phyloP scores from a whole-genome alignment of 805 yeast species.

The Grigorovia humatica region DNA sequence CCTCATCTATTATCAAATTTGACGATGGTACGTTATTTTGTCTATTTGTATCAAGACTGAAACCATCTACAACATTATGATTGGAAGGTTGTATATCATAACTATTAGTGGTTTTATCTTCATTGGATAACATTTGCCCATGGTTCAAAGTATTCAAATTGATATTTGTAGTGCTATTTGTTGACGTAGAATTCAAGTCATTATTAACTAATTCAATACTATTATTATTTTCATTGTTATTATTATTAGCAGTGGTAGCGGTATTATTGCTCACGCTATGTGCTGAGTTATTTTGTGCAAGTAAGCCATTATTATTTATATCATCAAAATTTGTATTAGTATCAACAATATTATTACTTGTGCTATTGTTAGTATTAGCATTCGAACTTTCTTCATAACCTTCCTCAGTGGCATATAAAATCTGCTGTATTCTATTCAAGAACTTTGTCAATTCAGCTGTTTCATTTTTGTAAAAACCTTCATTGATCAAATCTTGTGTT shows the following conservation, averaged over 20 bases:
- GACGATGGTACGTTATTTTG: conserved; percentile 9
- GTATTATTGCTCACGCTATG: too few relatives aligned
- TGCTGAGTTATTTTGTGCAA: too few relatives aligned
- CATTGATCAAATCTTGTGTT: conserved; percentile 42
- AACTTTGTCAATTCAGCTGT: conserved; percentile 32
- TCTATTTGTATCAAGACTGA: neutral
- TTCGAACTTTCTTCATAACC: conserved; percentile 57
- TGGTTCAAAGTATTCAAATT: neutral
- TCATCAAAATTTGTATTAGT: neutral
- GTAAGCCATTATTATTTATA: too few relatives aligned
- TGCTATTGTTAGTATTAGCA: conserved; percentile 8
- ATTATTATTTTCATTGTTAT: neutral
- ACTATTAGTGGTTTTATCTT: neutral
- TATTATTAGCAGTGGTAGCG: conserved; percentile 1
- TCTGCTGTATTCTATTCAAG: conserved; percentile 56
- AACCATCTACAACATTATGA: conserved; percentile 14
- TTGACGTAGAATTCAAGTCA: neutral
- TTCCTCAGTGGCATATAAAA: conserved; percentile 71
- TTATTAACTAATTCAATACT: conserved; percentile 9
- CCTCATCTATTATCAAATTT: conserved; percentile 28
- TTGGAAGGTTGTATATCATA: neutral
- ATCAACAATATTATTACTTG: neutral
- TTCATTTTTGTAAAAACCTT: conserved; percentile 28
- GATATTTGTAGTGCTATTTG: neutral
- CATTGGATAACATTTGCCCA: neutral